These are phyloP conservation scores for Monosporascus sp. DNA, from an alignment of 2,329 filamentous ascomycete genomes.

Conservation along the genomic window DNA sequence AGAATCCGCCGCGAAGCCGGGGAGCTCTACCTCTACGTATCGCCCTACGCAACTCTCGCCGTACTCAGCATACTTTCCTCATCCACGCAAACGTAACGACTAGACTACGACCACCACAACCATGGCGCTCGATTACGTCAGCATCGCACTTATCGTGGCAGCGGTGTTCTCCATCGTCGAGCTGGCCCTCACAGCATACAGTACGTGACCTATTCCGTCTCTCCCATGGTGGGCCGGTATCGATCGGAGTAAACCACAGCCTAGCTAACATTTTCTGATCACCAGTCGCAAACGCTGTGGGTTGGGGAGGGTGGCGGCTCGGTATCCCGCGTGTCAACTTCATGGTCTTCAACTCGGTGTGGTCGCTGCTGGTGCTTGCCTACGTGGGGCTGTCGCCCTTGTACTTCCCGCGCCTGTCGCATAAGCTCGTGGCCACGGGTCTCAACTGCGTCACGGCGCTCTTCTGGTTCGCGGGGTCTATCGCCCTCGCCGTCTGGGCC, in stretches of 20 bases:
- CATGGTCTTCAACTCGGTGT: slow-evolving; percentile 72
- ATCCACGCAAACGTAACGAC: not conserved
- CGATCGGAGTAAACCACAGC: no score
- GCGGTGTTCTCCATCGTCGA: slow-evolving; percentile 66
- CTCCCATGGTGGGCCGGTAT: no score
- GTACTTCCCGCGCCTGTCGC: slow-evolving; percentile 55
- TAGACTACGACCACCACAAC: slow-evolving; percentile 21
- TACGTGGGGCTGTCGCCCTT: slow-evolving; percentile 66
- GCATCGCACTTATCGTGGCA: slow-evolving; percentile 63
- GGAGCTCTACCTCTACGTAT: no score
- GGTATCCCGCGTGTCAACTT: slow-evolving; percentile 59
- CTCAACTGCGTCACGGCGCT: slow-evolving; percentile 70
- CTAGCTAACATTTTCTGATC: no score
- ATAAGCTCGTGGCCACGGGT: slow-evolving; percentile 59
- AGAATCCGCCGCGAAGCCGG: no score
- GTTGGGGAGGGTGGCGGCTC: slow-evolving; percentile 29
- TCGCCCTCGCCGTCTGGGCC: slow-evolving; percentile 66
- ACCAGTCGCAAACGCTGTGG: slow-evolving; percentile 48
- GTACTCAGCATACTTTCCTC: not conserved
- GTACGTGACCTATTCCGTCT: slow-evolving; percentile 39
- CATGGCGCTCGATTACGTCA: slow-evolving; percentile 49
- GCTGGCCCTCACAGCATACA: slow-evolving; percentile 68
- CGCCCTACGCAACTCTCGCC: no score
- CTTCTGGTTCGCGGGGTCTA: slow-evolving; percentile 86
- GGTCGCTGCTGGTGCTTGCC: slow-evolving; percentile 66